phyloP scores from a whole-genome alignment of 2,329 filamentous ascomycete genomes.

The Epichloe festucae region DNA sequence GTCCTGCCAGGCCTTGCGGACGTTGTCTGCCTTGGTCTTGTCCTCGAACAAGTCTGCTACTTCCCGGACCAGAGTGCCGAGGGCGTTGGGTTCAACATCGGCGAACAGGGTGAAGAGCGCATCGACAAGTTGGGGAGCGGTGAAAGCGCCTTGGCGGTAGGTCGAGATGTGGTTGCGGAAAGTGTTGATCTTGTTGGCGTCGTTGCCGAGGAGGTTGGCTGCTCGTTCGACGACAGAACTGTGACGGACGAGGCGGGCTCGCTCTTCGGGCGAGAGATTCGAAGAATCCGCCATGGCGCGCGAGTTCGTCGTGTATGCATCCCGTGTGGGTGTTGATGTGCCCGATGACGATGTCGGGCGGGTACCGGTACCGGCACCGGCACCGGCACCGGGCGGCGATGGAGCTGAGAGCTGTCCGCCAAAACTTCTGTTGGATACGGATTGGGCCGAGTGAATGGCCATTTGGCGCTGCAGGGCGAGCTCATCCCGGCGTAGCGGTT shows the following conservation, averaged over 20 bases:
- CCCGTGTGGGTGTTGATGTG: constrained; percentile 8
- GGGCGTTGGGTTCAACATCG: constrained; percentile 62
- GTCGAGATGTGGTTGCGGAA: constrained; percentile 73
- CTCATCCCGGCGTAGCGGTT: constrained; percentile 73
- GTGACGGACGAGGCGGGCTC: constrained; percentile 69
- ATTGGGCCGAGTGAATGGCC: constrained; percentile 80
- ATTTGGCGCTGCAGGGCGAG: constrained; percentile 84
- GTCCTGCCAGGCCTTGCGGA: constrained; percentile 83
- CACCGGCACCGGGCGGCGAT: constrained; percentile 8
- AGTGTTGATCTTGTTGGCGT: constrained; percentile 56
- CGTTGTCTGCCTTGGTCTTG: constrained; percentile 53
- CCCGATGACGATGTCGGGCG: constrained; percentile 6
- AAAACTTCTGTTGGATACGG: constrained; percentile 66
- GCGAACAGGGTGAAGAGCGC: constrained; percentile 74
- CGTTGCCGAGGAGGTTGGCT: constrained; percentile 64
- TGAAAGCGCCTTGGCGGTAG: constrained; percentile 57
- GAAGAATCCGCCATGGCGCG: constrained; percentile 37
- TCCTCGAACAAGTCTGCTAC: constrained; percentile 89
- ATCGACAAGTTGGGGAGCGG: constrained; percentile 68
- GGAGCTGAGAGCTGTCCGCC: constrained; percentile 61
- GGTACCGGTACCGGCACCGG: constrained; percentile 3
- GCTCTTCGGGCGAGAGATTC: constrained; percentile 59
- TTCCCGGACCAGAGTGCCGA: constrained; percentile 84
- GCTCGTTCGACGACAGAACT: constrained; percentile 77
- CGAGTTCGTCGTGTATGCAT: constrained; percentile 34